Percentiles rank a stretch among this genome's conserved stretches.
Evolutionary conservation across 306 rosid species (phyloP).

Genomic region (Cicer judaicum): DNA sequence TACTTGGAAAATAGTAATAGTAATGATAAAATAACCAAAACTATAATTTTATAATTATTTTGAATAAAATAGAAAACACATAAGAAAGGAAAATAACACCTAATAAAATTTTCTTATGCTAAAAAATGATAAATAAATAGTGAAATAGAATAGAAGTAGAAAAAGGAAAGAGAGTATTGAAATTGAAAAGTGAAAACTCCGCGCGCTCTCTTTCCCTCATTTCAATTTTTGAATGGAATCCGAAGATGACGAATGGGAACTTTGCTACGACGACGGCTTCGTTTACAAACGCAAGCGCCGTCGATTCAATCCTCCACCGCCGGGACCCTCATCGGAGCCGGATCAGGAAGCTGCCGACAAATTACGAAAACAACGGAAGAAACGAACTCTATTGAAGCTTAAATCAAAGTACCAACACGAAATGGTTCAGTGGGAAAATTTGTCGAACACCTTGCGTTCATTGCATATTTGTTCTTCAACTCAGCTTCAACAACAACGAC

Average conservation of each 20-base stretch:
- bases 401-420: slow-evolving; percentile 59
- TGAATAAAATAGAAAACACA: no score
- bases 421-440: slow-evolving; percentile 66
- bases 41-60: no score
- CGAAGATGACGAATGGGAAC: slow-evolving; percentile 69
- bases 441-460: slow-evolving; percentile 58
- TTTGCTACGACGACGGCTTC: slow-evolving; percentile 76
- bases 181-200: slow-evolving; percentile 16
- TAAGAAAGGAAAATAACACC: no score
- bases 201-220: background rate
- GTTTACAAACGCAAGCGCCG: slow-evolving; percentile 75
- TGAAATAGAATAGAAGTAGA: background rate
- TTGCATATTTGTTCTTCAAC: slow-evolving; percentile 52
- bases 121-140: no score
- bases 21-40: no score
- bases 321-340: background rate
- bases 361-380: slow-evolving; percentile 62
- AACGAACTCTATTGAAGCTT: slow-evolving; percentile 59
- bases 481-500: slow-evolving; percentile 38
- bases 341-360: slow-evolving; percentile 40
- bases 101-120: no score
- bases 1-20: no score
- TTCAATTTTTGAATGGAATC: slow-evolving; percentile 38
- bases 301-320: slow-evolving; percentile 41
- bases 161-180: background rate